Evolutionary conservation across 352 stramenopile species (phyloP), one percentile per base, ranked within the genome.

Genomic region (Phytophthora idaei): DNA sequence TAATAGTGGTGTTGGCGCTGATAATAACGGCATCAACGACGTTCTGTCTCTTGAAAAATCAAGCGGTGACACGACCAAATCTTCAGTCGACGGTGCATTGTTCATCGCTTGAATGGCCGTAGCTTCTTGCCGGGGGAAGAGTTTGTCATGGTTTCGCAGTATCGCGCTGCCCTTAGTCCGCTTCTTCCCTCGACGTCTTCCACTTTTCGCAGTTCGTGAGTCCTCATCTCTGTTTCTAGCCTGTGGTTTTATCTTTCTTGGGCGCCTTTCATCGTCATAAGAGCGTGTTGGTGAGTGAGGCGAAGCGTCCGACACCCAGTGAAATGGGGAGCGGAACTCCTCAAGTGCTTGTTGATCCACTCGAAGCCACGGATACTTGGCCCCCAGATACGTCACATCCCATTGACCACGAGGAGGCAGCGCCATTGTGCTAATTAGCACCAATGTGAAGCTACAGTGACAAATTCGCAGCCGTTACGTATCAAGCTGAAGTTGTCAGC

Each of bases 281-380:
- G 69, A 67, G 2, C 44, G 58, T 15, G 61, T 50, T 12, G 58
- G 49, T 4, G 42, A 62, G 27, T 27, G 27, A 48, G 56, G 53
- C 31, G 61, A 59, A 55, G 52, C 42, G 11, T 68, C 54, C 1
- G 48, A 48, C 4, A 78, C 62, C 80, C 82, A 90, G 9, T 75
- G 31, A 37, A 91, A 91, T 6, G 80, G 83, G 45, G 80, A 81
- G 15, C 80, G 75, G 48, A 90, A 93, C 41, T 93, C 83, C 21
- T 81, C 69, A 28, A 93, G 66, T 15, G 85, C 82, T 64, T 83
- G 64, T 12, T 70, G 67, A 34, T 92, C 85, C 25, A 91, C 77
- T 49, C 79, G 83, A 47, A 93, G 74, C 85, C 85, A 93, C 29
- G 85, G 85, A 67, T 93, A 93, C 71, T 93, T 93, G 51, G 71